Evolutionary conservation across 2,329 filamentous ascomycete genomes (phyloP).

Genomic region (Diaporthe eres): DNA sequence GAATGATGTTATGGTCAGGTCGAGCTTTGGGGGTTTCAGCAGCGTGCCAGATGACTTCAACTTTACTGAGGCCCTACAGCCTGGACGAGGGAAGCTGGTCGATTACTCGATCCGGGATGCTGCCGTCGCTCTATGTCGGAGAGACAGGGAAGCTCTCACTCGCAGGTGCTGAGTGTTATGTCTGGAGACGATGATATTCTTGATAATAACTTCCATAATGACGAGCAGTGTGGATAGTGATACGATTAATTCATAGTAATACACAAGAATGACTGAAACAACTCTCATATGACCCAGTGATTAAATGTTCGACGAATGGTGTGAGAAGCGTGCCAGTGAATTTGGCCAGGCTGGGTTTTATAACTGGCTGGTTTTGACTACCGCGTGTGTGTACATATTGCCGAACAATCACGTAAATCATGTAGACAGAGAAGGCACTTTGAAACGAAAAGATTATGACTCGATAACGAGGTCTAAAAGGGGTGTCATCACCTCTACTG

Average conservation of each 20-base stretch:
- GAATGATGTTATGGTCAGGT: conserved; percentile 47
- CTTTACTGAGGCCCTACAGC: conserved; percentile 46
- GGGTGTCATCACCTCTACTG: background rate
- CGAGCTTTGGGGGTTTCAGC: conserved; percentile 48
- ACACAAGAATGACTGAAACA: background rate
- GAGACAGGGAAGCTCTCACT: background rate
- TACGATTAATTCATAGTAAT: background rate
- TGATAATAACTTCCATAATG: background rate
- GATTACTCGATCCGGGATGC: conserved; percentile 48
- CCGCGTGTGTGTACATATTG: background rate
- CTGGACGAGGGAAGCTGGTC: conserved; percentile 48
- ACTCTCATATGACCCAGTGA: too few species aligned
- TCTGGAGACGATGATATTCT: background rate
- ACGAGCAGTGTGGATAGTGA: background rate
- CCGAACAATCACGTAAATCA: background rate
- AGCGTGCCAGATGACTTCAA: conserved; percentile 45
- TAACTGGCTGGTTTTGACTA: background rate
- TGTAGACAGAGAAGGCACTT: background rate
- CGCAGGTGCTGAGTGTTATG: background rate
- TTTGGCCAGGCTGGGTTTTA: background rate
- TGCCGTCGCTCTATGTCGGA: conserved; percentile 42
- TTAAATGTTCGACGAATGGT: background rate
- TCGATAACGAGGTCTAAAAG: background rate
- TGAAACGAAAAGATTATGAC: background rate
- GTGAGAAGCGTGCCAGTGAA: background rate